phyloP scores from a whole-genome alignment of 495 filamentous ascomycete species.

The Penicillium soppii region DNA sequence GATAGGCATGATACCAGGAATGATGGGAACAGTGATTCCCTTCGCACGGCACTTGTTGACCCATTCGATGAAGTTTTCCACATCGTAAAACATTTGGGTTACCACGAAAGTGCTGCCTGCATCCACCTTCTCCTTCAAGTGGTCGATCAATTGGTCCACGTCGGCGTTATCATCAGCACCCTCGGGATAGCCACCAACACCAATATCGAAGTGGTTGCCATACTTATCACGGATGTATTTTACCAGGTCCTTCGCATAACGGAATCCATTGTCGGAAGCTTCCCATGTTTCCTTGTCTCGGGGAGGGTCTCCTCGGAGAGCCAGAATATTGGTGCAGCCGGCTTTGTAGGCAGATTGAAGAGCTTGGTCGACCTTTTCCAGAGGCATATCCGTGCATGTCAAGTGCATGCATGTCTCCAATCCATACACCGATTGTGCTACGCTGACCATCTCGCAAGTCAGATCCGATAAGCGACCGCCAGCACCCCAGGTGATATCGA shows the following conservation, averaged over 20 bases:
- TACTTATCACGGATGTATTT: conserved; percentile 88
- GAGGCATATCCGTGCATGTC: conserved; percentile 97
- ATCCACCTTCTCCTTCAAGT: conserved; percentile 97
- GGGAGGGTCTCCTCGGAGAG: conserved; percentile 91
- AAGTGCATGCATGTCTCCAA: conserved; percentile 99
- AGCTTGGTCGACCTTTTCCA: conserved; percentile 84
- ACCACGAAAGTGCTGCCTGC: conserved; percentile 90
- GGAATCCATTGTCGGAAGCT: conserved; percentile 79
- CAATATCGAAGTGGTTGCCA: conserved; percentile 96
- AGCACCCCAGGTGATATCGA: conserved; percentile 98
- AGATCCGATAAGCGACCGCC: conserved; percentile 87
- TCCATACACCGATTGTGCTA: conserved; percentile 94
- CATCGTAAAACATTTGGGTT: conserved; percentile 99
- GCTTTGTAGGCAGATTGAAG: conserved; percentile 87
- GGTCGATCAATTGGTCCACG: conserved; percentile 79
- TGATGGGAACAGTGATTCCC: conserved; percentile 86
- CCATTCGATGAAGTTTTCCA: conserved; percentile 90
- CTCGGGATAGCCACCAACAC: conserved; percentile 96
- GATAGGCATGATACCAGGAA: conserved; percentile 99
- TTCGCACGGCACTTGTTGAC: conserved; percentile 76
- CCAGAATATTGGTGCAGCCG: conserved; percentile 97
- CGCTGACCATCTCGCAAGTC: conserved; percentile 96
- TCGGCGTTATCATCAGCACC: conserved; percentile 91
- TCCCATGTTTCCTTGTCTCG: conserved; percentile 94
- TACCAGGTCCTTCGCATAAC: conserved; percentile 90